phyloP scores from a whole-genome alignment of 352 stramenopile genomes.

The Thalassiosira hispida region DNA sequence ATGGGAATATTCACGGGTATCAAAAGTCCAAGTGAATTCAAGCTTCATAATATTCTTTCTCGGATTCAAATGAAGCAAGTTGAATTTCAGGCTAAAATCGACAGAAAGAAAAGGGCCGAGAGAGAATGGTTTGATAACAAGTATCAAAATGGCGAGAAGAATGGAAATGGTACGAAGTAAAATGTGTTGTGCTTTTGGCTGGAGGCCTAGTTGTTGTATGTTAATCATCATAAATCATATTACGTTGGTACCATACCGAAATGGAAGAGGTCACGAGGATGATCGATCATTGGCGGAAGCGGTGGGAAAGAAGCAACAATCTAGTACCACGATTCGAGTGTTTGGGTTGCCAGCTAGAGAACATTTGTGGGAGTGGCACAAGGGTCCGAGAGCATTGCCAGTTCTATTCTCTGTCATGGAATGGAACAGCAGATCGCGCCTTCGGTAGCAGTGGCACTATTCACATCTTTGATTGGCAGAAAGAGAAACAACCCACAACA shows the following conservation, averaged over 20 bases:
- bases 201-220: too few species aligned
- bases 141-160: conserved; percentile 57
- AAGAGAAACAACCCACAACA: conserved; percentile 18
- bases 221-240: too few species aligned
- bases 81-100: conserved; percentile 75
- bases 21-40: conserved; percentile 68
- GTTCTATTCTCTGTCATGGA: conserved; percentile 49
- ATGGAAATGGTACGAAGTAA: too few species aligned
- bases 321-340: conserved; percentile 50
- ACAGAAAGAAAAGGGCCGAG: conserved; percentile 79
- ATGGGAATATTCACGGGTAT: conserved; percentile 67
- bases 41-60: conserved; percentile 68
- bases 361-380: conserved; percentile 52
- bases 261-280: too few species aligned
- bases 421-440: conserved; percentile 31
- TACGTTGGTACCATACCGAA: too few species aligned
- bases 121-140: conserved; percentile 78
- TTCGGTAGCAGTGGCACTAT: conserved; percentile 53
- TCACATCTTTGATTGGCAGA: conserved; percentile 41
- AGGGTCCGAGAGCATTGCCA: conserved; percentile 42
- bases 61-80: conserved; percentile 79
- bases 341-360: conserved; percentile 47
- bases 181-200: too few species aligned
- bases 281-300: too few species aligned
- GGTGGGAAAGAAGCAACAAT: too few species aligned